Conservation (phyloP, 2,329 filamentous ascomycete genomes). For the Didymella pomorum region DNA sequence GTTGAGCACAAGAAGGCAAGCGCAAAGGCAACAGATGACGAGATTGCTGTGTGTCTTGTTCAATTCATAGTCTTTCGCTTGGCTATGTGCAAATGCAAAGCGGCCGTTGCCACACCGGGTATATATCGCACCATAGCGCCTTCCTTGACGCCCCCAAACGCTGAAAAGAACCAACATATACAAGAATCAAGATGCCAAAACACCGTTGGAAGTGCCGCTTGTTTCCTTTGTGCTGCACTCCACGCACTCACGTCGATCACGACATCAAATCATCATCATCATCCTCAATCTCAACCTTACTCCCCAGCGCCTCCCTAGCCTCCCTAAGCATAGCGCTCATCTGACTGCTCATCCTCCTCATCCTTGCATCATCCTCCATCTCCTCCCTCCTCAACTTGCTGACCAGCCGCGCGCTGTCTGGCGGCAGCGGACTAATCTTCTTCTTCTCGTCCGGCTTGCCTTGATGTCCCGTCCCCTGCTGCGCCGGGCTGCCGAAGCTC, state of each 20-base stretch:
- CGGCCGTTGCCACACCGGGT: background rate
- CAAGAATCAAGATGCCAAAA: background rate
- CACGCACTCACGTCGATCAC: background rate
- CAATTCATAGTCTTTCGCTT: background rate
- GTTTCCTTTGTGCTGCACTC: background rate
- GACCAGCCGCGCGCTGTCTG: conserved; percentile 76
- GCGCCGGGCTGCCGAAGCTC: conserved; percentile 42
- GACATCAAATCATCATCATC: conserved; percentile 34
- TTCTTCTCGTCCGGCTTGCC: conserved; percentile 33
- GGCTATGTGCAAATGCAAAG: background rate
- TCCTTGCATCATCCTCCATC: conserved; percentile 77
- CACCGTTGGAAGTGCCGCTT: background rate
- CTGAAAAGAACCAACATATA: background rate
- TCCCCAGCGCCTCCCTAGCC: conserved; percentile 81
- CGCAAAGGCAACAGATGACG: too few relatives aligned
- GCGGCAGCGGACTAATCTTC: conserved; percentile 53
- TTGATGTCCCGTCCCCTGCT: conserved; percentile 19
- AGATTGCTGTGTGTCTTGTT: background rate
- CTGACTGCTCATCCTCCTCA: conserved; percentile 79
- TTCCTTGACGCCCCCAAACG: background rate
- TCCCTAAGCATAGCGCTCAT: conserved; percentile 88
- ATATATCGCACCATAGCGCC: background rate
- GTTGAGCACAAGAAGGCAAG: too few relatives aligned
- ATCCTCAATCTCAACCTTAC: conserved; percentile 53
- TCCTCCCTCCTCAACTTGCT: conserved; percentile 77